Conservation (phyloP, 495 filamentous ascomycete species). For the Aspergillus funiculosus region DNA sequence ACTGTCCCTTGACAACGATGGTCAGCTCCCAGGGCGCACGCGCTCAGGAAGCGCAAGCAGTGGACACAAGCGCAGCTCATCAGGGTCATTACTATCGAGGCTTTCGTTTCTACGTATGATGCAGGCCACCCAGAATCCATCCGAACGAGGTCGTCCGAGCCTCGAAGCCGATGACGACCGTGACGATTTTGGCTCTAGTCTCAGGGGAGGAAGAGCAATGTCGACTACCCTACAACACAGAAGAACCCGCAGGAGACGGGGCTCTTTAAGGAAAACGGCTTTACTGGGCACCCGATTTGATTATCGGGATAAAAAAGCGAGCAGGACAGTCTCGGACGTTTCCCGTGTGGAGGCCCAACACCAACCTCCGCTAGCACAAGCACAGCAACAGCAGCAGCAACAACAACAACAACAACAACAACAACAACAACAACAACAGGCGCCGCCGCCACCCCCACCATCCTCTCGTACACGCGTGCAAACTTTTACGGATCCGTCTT, state of each 20-base stretch:
- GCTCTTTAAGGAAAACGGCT: constrained; percentile 74
- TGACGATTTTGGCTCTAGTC: constrained; percentile 29
- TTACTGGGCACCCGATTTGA: constrained; percentile 61
- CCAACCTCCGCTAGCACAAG: not conserved
- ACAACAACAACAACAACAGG: constrained; percentile 16
- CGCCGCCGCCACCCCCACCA: constrained; percentile 11
- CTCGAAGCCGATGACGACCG: constrained; percentile 37
- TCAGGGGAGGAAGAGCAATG: constrained; percentile 47
- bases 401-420: constrained; percentile 9
- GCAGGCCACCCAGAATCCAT: constrained; percentile 31
- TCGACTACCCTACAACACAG: constrained; percentile 53
- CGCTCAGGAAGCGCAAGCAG: constrained; percentile 39
- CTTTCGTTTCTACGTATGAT: constrained; percentile 54
- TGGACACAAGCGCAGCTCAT: constrained; percentile 59
- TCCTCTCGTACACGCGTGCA: constrained; percentile 9
- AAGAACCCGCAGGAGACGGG: constrained; percentile 63
- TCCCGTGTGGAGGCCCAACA: constrained; percentile 38
- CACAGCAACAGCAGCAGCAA: constrained; percentile 9
- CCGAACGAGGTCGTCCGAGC: constrained; percentile 37
- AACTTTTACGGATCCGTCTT: constrained; percentile 8
- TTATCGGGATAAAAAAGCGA: constrained; percentile 42
- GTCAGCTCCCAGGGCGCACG: constrained; percentile 26
- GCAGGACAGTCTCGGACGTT: constrained; percentile 28
- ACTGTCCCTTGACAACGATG: constrained; percentile 24
- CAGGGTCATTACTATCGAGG: constrained; percentile 52